These are phyloP conservation scores for Rubia tinctorum DNA, from an alignment of 305 asterid species.

Conservation along the genomic window DNA sequence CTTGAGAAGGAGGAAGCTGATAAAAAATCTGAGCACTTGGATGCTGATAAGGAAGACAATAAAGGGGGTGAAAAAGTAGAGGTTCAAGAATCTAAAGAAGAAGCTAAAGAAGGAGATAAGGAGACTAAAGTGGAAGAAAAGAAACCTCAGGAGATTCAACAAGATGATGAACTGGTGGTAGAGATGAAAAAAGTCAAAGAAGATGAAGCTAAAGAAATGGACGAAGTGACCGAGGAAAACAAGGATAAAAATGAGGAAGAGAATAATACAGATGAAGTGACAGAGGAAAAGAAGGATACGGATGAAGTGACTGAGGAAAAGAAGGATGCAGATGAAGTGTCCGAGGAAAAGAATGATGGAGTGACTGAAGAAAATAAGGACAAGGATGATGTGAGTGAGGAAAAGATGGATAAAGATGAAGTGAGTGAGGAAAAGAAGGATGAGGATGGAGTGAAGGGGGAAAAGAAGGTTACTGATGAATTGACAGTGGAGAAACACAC, in stretches of 20 bases:
- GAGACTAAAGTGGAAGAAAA: neutral
- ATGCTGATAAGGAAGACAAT: slow-evolving; percentile 33
- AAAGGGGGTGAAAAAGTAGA: slow-evolving; percentile 5
- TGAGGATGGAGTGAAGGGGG: neutral
- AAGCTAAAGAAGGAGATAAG: slow-evolving; percentile 7
- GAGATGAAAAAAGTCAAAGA: slow-evolving; percentile 4
- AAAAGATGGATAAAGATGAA: slow-evolving; percentile 18
- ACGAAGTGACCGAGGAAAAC: slow-evolving; percentile 5
- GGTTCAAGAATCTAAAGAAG: slow-evolving; percentile 8
- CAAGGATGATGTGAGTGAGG: neutral
- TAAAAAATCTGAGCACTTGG: slow-evolving; percentile 35
- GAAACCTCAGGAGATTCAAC: slow-evolving; percentile 2
- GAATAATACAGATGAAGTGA: neutral
- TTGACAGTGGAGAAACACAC: neutral
- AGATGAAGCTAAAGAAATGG: slow-evolving; percentile 8
- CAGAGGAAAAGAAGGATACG: neutral
- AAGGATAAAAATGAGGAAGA: neutral
- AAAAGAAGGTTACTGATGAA: neutral
- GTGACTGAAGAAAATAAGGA: slow-evolving; percentile 5
- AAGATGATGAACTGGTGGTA: slow-evolving; percentile 1
- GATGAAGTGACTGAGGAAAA: neutral
- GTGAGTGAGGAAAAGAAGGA: slow-evolving; percentile 17
- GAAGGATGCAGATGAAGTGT: neutral
- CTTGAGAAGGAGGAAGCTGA: slow-evolving; percentile 26
- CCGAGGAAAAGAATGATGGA: neutral